Evolutionary conservation across 352 stramenopile genomes (phyloP).

Genomic region (Pythium sukuiense): DNA sequence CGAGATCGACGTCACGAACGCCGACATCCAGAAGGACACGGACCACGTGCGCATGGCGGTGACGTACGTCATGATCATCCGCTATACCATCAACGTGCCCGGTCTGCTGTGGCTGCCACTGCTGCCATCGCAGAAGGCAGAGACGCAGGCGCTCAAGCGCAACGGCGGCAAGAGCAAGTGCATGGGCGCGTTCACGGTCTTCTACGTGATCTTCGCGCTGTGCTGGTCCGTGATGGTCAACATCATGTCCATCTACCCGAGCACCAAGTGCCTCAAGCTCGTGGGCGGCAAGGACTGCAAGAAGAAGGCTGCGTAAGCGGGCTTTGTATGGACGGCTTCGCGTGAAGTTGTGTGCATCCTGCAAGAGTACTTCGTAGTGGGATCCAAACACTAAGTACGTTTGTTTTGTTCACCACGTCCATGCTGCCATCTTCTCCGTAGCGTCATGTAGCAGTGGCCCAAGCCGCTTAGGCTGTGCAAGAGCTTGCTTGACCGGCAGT

Average conservation of each 20-base stretch:
- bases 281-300: conserved; percentile 2
- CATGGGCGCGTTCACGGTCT: conserved; percentile 1
- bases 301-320: not conserved
- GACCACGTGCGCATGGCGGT: conserved; percentile 18
- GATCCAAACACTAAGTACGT: too few relatives aligned
- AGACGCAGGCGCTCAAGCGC: conserved; percentile 17
- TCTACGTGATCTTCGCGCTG: conserved; percentile 3
- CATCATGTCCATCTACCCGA: conserved; percentile 3
- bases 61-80: conserved; percentile 24
- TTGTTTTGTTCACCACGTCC: too few relatives aligned
- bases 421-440: too few relatives aligned
- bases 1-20: conserved; percentile 22
- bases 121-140: conserved; percentile 26
- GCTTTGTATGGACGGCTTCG: too few relatives aligned
- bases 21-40: conserved; percentile 25
- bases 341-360: too few relatives aligned
- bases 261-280: conserved; percentile 3
- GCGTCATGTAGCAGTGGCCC: too few relatives aligned
- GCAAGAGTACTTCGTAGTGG: too few relatives aligned
- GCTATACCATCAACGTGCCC: conserved; percentile 19
- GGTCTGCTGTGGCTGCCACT: conserved; percentile 22
- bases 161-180: not conserved
- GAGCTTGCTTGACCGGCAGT: too few relatives aligned
- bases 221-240: conserved; percentile 1
- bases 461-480: too few relatives aligned